Base-by-base conservation (phyloP, 1,284 basidiomycete genomes). In the Bjerkandera adusta region DNA sequence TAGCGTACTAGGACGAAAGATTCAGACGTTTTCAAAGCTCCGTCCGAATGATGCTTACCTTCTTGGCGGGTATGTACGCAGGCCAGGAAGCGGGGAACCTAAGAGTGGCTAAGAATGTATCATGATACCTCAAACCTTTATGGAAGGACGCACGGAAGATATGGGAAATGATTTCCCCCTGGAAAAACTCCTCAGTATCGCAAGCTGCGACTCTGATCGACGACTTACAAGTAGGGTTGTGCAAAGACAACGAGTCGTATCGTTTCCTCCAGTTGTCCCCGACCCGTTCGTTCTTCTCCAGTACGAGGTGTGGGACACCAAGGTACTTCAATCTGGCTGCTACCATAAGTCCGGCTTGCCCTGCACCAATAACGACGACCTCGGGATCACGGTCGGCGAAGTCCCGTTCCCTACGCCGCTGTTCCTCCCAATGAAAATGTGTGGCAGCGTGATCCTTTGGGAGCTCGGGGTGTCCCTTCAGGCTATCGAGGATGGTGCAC, bases 211-310 rank as follows among this genome's bases (percentile, higher is more conserved):
- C 13, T 41, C 24, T n/a, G 27, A 29, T 5, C 7, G 16, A 38
- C 15, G 39, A 30, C 20, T 21, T 81, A 6, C 83, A 83, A 42
- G 85, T 78, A 12, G 81, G 76, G 59, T 81, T 78, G 57, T 87
- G 81, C 26, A 86, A 66, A 50, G 75, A 82, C 15, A 85, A 63
- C 3, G 77, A 74, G 50, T 80, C 71, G 55, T 85, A 84, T 18
- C 83, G 65, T 32, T 69, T 66, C 47, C 79, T 65, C 81, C 82
- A 84, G 51, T 75, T 73, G 56, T 83, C 75, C 0, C 81, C 82
- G 13, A 83, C 67, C 16, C 77, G 67, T 25, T 66, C 58, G 32
- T 75, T 69, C 51, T 67, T 71, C 58, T 85, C 83, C 24, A 85
- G 61, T 11, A 85, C 63, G 15, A 86, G 63, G 8, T 72, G 65